These are phyloP conservation scores for Calonectria leucothoes DNA, from an alignment of 2,329 filamentous ascomycete genomes.

Conservation along the genomic window DNA sequence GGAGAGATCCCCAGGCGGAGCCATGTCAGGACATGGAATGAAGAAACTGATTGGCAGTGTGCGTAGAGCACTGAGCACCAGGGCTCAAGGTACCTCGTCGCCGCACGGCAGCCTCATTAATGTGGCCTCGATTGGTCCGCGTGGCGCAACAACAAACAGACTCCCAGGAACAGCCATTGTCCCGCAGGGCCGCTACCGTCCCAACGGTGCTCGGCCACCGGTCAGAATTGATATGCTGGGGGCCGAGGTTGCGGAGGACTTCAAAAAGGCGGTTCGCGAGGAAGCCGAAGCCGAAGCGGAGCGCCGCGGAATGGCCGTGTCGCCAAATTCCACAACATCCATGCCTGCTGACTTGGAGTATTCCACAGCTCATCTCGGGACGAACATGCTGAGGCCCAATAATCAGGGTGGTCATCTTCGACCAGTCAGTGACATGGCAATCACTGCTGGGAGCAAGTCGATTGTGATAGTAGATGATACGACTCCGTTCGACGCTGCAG, in stretches of 20 bases:
- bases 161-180: conserved; percentile 71
- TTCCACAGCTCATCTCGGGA: conserved; percentile 58
- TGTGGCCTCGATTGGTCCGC: conserved; percentile 60
- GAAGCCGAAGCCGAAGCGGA: conserved; percentile 60
- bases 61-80: conserved; percentile 80
- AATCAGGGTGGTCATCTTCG: conserved; percentile 48
- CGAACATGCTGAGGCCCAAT: conserved; percentile 49
- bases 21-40: conserved; percentile 80
- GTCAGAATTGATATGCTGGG: conserved; percentile 85
- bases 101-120: conserved; percentile 61
- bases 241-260: conserved; percentile 82
- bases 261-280: conserved; percentile 79
- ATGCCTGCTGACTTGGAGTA: conserved; percentile 51
- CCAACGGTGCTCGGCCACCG: conserved; percentile 60
- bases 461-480: conserved; percentile 88
- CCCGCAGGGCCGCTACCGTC: conserved; percentile 62
- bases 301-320: conserved; percentile 34
- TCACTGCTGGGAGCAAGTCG: conserved; percentile 87
- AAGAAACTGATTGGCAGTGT: conserved; percentile 89
- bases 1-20: conserved; percentile 62
- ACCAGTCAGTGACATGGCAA: conserved; percentile 64
- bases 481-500: conserved; percentile 58
- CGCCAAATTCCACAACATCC: conserved; percentile 40
- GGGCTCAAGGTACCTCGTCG: conserved; percentile 56
- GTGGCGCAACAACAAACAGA: conserved; percentile 67